These are phyloP conservation scores for Verticillium tricorpus DNA, from an alignment of 2,329 filamentous ascomycete genomes.

Conservation along the genomic window DNA sequence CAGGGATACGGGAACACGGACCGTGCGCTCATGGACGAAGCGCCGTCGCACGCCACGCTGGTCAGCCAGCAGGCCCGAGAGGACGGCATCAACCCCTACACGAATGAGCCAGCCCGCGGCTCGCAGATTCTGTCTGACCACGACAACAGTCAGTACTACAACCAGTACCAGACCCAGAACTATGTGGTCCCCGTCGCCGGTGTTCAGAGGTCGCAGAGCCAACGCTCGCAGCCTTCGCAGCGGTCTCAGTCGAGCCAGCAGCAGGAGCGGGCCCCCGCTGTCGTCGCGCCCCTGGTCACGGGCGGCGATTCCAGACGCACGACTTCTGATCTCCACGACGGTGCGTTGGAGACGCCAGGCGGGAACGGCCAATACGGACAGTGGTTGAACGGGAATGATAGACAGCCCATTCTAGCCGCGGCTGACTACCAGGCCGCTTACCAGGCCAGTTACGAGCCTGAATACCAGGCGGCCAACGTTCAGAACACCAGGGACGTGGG, in stretches of 20 bases:
- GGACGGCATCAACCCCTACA: conserved; percentile 56
- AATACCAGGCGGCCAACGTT: neutral
- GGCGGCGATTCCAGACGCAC: neutral
- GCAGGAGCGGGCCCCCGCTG: neutral
- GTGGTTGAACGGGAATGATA: conserved; percentile 8
- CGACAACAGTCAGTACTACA: neutral
- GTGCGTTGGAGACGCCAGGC: conserved; percentile 7
- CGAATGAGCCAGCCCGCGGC: conserved; percentile 34
- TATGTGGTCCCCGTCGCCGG: neutral
- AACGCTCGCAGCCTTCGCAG: neutral
- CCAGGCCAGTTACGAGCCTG: neutral
- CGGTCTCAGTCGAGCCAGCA: neutral
- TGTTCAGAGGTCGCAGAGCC: conserved; percentile 6
- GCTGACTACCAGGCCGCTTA: neutral
- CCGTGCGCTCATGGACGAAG: conserved; percentile 40
- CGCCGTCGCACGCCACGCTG: conserved; percentile 45
- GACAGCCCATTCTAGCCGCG: neutral
- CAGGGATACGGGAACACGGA: conserved; percentile 41
- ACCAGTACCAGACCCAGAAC: conserved; percentile 2
- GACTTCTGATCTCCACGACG: neutral
- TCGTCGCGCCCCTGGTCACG: neutral
- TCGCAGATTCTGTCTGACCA: conserved; percentile 1
- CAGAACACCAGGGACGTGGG: neutral
- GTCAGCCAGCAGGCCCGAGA: conserved; percentile 45
- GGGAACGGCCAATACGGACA: conserved; percentile 10